phyloP scores from a whole-genome alignment of 345 rosid species.

The Schrenkiella parvula region DNA sequence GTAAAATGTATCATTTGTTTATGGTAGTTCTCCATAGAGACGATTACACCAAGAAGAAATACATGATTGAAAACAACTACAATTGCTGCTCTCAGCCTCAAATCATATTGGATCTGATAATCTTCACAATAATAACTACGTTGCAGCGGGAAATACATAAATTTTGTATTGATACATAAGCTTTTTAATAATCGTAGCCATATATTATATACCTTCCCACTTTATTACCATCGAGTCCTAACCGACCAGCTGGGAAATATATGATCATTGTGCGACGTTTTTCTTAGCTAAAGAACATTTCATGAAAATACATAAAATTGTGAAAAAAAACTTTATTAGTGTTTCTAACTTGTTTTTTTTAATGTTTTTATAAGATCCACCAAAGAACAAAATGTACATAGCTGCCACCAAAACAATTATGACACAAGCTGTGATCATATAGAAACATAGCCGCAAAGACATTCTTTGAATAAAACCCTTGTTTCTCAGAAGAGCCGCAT shows the following conservation, averaged over 20 bases:
- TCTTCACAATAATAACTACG: neutral
- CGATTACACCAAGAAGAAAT: neutral
- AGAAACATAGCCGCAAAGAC: neutral
- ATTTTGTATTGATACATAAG: too few relatives aligned
- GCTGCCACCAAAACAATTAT: neutral
- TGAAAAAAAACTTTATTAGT: neutral
- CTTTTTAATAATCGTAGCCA: too few relatives aligned
- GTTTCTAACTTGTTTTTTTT: neutral
- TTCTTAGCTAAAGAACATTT: neutral
- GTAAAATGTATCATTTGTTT: neutral
- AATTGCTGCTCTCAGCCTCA: too few relatives aligned
- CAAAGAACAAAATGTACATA: slow-evolving; percentile 9
- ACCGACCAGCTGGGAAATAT: neutral
- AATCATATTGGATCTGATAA: neutral
- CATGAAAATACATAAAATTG: neutral
- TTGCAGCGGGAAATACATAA: neutral
- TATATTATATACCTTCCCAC: too few relatives aligned
- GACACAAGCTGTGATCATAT: neutral
- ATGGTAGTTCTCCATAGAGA: neutral
- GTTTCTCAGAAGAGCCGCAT: neutral
- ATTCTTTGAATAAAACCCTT: neutral
- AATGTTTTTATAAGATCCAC: too few relatives aligned
- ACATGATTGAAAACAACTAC: neutral
- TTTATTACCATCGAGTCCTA: too few relatives aligned
- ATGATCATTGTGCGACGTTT: too few relatives aligned